Evolutionary conservation across 2,329 filamentous ascomycete genomes (phyloP).

Genomic region (Didymella sp.): DNA sequence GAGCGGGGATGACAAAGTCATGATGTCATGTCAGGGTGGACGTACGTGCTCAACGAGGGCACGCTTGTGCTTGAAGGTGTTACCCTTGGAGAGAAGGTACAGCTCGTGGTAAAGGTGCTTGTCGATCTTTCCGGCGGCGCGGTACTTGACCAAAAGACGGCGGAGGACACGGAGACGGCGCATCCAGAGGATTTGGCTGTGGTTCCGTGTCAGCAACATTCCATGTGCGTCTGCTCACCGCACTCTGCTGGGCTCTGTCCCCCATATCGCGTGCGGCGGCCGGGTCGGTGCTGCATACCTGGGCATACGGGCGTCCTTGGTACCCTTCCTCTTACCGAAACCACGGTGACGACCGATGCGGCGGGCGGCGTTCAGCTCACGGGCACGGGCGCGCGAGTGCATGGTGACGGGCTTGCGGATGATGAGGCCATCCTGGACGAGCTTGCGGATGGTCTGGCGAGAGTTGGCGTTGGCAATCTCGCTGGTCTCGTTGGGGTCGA

Average conservation of each 20-base stretch:
- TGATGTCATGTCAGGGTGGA: constrained; percentile 55
- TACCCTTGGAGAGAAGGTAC: constrained; percentile 99
- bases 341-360: constrained; percentile 97
- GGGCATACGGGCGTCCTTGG: constrained; percentile 98
- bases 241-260: constrained; percentile 9
- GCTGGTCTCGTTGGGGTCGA: constrained; percentile 98
- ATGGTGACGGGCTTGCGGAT: constrained; percentile 99
- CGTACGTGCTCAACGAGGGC: constrained; percentile 99
- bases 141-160: constrained; percentile 99
- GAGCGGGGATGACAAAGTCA: constrained; percentile 37
- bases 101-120: constrained; percentile 99
- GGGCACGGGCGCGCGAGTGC: constrained; percentile 97
- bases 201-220: constrained; percentile 45
- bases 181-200: constrained; percentile 98
- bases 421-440: constrained; percentile 99
- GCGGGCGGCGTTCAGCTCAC: constrained; percentile 92
- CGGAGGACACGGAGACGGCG: constrained; percentile 98
- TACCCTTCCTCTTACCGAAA: constrained; percentile 99
- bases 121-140: constrained; percentile 99
- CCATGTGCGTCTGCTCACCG: constrained; percentile 21
- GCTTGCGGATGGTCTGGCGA: constrained; percentile 99
- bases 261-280: constrained; percentile 21
- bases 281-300: constrained; percentile 66
- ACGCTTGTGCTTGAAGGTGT: constrained; percentile 99
- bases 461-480: constrained; percentile 99